Conservation (phyloP, 352 stramenopile genomes). For the Phytophthora macrochlamydospora region DNA sequence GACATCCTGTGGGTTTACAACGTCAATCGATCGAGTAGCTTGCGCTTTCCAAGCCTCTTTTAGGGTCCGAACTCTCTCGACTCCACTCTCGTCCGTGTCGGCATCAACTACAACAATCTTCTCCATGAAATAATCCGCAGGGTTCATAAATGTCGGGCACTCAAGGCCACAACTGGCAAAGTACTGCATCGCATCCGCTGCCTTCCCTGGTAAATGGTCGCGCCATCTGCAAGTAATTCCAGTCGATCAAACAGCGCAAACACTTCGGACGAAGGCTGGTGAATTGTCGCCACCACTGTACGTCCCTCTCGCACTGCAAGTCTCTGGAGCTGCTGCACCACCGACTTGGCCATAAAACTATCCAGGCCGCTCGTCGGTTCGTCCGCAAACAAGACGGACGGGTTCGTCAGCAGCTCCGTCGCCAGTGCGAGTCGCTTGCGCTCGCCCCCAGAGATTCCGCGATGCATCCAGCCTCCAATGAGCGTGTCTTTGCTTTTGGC, state of each 20-base stretch:
- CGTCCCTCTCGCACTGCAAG: constrained; percentile 74
- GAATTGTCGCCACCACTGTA: constrained; percentile 87
- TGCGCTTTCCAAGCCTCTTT: constrained; percentile 28
- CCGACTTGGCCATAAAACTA: constrained; percentile 59
- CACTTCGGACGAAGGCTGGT: constrained; percentile 73
- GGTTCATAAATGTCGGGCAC: constrained; percentile 57
- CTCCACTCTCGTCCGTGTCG: constrained; percentile 34
- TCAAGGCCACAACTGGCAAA: constrained; percentile 38
- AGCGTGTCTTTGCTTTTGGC: constrained; percentile 50
- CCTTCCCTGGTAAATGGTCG: constrained; percentile 49
- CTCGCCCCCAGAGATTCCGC: constrained; percentile 78
- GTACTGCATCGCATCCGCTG: constrained; percentile 39
- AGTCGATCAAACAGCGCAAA: constrained; percentile 52
- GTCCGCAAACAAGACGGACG: constrained; percentile 80
- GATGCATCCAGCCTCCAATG: constrained; percentile 53
- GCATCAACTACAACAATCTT: constrained; percentile 57
- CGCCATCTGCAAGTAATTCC: constrained; percentile 48
- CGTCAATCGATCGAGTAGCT: constrained; percentile 7
- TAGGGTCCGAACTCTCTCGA: constrained; percentile 19
- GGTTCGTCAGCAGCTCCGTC: constrained; percentile 77
- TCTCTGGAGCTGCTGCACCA: constrained; percentile 52
- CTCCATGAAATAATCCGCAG: constrained; percentile 58
- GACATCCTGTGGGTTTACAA: constrained; percentile 26
- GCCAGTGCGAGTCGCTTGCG: constrained; percentile 81
- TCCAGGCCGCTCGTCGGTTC: constrained; percentile 73